Percentiles rank a stretch among this genome's conserved stretches.
Evolutionary conservation across 2,329 filamentous ascomycete species (phyloP).

Genomic region (Coniochaeta prunicola): DNA sequence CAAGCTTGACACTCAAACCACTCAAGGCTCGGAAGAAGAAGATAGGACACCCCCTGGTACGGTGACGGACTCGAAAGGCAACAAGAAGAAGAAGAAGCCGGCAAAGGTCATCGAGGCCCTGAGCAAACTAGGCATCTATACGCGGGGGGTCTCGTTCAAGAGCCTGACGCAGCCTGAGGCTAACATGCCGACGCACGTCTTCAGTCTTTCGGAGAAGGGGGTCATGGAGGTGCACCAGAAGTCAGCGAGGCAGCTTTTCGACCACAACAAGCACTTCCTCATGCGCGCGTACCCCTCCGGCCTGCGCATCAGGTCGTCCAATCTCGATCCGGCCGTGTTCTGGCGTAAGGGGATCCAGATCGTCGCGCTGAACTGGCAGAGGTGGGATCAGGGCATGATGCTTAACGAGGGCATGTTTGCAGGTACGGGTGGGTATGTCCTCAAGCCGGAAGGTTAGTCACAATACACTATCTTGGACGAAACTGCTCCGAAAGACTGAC

Average conservation of each 20-base stretch:
- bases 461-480: neutral
- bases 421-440: conserved; percentile 73
- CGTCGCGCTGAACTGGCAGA: conserved; percentile 91
- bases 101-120: conserved; percentile 66
- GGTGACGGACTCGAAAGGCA: conserved; percentile 2
- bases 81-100: conserved; percentile 40
- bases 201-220: conserved; percentile 56
- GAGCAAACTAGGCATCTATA: conserved; percentile 74
- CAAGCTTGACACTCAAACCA: conserved; percentile 21
- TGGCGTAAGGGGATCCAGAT: conserved; percentile 89
- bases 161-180: conserved; percentile 66
- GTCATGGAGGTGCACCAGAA: conserved; percentile 55
- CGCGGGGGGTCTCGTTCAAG: conserved; percentile 75
- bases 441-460: conserved; percentile 66
- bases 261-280: conserved; percentile 73
- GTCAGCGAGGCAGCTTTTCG: conserved; percentile 51
- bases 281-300: conserved; percentile 88
- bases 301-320: conserved; percentile 74
- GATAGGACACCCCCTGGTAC: conserved; percentile 22
- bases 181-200: conserved; percentile 59
- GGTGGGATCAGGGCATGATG: conserved; percentile 90
- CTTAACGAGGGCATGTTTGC: conserved; percentile 89
- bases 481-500: neutral
- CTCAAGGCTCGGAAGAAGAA: conserved; percentile 19
- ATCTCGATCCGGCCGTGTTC: conserved; percentile 75